Conservation (phyloP, 352 stramenopile genomes). For the Pythium monospermum region DNA sequence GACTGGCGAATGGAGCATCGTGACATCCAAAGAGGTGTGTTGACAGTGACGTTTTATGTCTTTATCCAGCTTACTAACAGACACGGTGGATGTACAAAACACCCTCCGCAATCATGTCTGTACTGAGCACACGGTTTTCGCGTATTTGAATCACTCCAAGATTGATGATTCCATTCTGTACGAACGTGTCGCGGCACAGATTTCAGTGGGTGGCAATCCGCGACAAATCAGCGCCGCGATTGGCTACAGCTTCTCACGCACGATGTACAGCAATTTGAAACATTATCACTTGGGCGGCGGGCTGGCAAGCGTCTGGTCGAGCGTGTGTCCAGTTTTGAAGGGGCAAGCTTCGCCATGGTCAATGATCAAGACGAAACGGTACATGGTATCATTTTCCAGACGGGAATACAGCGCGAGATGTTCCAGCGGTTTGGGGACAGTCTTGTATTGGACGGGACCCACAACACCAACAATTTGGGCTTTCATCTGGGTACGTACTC, state of each 20-base stretch:
- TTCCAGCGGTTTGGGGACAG: constrained; percentile 15
- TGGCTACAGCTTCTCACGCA: not conserved
- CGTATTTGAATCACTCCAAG: not conserved
- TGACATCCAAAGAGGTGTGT: not conserved
- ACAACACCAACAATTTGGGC: constrained; percentile 20
- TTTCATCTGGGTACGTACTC: constrained; percentile 13
- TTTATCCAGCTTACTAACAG: too few species aligned
- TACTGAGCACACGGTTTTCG: not conserved
- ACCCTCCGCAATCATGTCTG: not conserved
- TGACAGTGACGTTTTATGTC: not conserved
- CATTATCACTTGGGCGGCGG: not conserved
- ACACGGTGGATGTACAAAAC: not conserved
- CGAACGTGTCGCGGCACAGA: not conserved
- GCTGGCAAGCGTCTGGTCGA: not conserved
- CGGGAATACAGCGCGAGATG: constrained; percentile 1
- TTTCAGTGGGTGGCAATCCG: not conserved
- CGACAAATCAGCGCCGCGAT: not conserved
- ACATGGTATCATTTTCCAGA: constrained; percentile 6
- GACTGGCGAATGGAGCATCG: not conserved
- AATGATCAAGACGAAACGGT: constrained; percentile 1
- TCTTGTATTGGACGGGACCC: constrained; percentile 17
- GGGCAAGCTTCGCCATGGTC: not conserved
- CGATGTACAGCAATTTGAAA: not conserved
- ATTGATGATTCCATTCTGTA: not conserved
- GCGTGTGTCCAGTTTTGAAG: not conserved